Percentiles rank a stretch among this genome's conserved stretches.
phyloP scores from a whole-genome alignment of 1,139 yeast genomes.

The Hanseniaspora uvarum region DNA sequence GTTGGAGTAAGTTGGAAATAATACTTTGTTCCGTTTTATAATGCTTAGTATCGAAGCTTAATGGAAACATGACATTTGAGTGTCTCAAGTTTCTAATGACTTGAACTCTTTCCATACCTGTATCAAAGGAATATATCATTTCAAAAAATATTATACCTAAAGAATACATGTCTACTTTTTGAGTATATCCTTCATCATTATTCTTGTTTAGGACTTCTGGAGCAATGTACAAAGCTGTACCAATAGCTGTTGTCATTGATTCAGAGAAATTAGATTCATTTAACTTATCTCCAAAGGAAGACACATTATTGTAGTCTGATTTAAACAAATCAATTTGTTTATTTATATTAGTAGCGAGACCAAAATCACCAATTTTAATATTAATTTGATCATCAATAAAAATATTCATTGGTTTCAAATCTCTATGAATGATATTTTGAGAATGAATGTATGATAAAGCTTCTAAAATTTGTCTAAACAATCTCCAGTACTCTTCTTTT shows the following conservation, averaged over 20 bases:
- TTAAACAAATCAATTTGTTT: conserved; percentile 34
- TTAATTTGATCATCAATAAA: conserved; percentile 84
- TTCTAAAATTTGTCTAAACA: conserved; percentile 77
- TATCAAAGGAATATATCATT: conserved; percentile 71
- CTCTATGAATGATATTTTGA: conserved; percentile 91
- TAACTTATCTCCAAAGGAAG: conserved; percentile 17
- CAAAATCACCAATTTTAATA: conserved; percentile 93
- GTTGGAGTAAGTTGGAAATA: conserved; percentile 56
- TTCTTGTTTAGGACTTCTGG: conserved; percentile 55
- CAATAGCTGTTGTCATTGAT: conserved; percentile 82
- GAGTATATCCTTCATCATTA: conserved; percentile 60
- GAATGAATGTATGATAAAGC: conserved; percentile 86
- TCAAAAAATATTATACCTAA: conserved; percentile 90
- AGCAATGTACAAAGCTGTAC: conserved; percentile 88
- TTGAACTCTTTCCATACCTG: conserved; percentile 86
- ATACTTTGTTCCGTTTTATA: conserved; percentile 53
- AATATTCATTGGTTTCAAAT: conserved; percentile 88
- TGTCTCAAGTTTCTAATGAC: conserved; percentile 56
- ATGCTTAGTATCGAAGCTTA: conserved; percentile 45
- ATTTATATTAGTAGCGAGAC: conserved; percentile 77
- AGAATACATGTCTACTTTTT: conserved; percentile 91
- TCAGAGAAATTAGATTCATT: conserved; percentile 36
- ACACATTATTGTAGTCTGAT: conserved; percentile 26
- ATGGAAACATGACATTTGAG: conserved; percentile 53
- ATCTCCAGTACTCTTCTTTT: conserved; percentile 77